Evolutionary conservation across 345 rosid species (phyloP).

Genomic region (Heritiera fomes): DNA sequence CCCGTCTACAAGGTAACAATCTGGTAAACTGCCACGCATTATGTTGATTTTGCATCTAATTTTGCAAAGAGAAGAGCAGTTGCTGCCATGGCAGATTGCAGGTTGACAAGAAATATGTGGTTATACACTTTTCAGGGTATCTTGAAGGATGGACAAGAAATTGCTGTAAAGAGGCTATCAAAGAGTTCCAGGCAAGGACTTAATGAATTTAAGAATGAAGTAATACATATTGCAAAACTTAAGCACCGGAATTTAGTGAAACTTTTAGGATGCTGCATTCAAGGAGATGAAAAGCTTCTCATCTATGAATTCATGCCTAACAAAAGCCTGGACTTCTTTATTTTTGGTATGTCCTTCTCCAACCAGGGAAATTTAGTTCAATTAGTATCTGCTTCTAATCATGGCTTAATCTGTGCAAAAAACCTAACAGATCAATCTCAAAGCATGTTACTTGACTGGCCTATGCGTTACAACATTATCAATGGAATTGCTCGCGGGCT

Average conservation of each 20-base stretch:
- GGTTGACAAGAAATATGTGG: background rate
- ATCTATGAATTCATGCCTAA: constrained; percentile 4
- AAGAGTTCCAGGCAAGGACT: background rate
- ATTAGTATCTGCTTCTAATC: no score
- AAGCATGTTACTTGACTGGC: constrained; percentile 28
- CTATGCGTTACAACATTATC: constrained; percentile 30
- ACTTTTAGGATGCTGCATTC: constrained; percentile 13
- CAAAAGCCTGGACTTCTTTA: constrained; percentile 10
- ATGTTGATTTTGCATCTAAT: background rate
- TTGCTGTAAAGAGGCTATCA: constrained; percentile 6
- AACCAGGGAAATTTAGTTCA: background rate
- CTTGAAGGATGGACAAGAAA: constrained; percentile 10
- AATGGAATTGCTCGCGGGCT: constrained; percentile 39
- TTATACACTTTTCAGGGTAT: background rate
- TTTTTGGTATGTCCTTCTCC: background rate
- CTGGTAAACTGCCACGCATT: background rate
- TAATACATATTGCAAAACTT: background rate
- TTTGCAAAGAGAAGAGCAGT: no score
- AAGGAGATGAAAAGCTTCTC: background rate
- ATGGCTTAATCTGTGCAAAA: background rate
- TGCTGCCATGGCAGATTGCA: background rate
- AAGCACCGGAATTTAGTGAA: constrained; percentile 5
- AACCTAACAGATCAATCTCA: constrained; percentile 14
- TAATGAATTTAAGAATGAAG: constrained; percentile 6
- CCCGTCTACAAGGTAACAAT: constrained; percentile 40